Percentiles rank a stretch among this genome's conserved stretches.
Evolutionary conservation across 345 rosid genomes (phyloP).

Genomic region (Viola odorata): DNA sequence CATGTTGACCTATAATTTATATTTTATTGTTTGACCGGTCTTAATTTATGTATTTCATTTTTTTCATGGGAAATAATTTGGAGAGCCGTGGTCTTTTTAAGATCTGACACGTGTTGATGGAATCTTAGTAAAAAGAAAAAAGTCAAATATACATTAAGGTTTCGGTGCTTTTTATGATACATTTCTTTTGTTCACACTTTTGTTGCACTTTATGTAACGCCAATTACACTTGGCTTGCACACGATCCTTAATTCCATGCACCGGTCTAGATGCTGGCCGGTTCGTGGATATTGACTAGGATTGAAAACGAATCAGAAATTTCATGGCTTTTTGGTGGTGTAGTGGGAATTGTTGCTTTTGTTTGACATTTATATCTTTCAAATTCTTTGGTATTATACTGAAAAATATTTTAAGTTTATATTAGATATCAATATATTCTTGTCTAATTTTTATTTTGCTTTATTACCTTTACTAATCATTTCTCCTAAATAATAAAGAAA

Average conservation of each 20-base stretch:
- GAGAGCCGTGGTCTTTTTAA: too few species aligned
- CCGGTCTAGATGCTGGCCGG: background rate
- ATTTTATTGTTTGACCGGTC: too few species aligned
- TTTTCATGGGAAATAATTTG: too few species aligned
- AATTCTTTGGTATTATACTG: too few species aligned
- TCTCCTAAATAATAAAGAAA: too few species aligned
- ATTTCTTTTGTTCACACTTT: constrained; percentile 5
- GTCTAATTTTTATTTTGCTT: too few species aligned
- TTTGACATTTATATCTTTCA: too few species aligned
- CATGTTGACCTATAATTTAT: too few species aligned
- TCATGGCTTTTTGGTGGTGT: background rate
- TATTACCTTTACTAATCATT: too few species aligned
- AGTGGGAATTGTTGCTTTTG: background rate
- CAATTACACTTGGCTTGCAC: background rate
- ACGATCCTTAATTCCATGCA: background rate
- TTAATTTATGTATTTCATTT: too few species aligned
- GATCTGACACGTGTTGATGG: background rate
- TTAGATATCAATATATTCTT: too few species aligned
- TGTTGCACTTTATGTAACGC: background rate
- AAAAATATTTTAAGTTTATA: too few species aligned
- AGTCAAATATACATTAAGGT: background rate
- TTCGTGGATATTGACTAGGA: background rate
- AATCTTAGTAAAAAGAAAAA: background rate
- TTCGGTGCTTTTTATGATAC: constrained; percentile 12
- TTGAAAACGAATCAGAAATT: background rate